A percentile compares a stretch with the other conserved stretches of the same genome.
phyloP scores from a whole-genome alignment of 2,329 filamentous ascomycete genomes.

The Epichloe uncinata region DNA sequence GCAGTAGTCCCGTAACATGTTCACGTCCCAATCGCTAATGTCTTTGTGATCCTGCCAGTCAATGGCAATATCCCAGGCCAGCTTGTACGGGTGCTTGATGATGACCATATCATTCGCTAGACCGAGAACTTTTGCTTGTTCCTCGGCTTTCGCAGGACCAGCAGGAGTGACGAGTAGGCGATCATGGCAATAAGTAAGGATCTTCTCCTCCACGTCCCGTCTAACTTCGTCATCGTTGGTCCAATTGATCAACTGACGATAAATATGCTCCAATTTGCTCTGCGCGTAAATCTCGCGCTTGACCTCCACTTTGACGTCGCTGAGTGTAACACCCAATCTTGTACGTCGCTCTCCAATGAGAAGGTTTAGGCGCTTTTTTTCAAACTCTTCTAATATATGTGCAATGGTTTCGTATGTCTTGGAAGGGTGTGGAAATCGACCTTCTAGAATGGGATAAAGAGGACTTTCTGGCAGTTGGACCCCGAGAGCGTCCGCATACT shows the following conservation, averaged over 20 bases:
- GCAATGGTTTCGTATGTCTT: slow-evolving; percentile 72
- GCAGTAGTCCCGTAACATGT: slow-evolving; percentile 68
- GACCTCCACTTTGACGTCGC: slow-evolving; percentile 73
- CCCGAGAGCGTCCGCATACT: slow-evolving; percentile 65
- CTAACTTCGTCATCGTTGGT: slow-evolving; percentile 72
- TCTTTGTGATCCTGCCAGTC: slow-evolving; percentile 76
- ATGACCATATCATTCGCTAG: slow-evolving; percentile 89
- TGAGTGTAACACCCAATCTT: slow-evolving; percentile 69
- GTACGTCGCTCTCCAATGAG: slow-evolving; percentile 83
- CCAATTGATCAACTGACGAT: slow-evolving; percentile 81
- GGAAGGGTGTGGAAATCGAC: slow-evolving; percentile 65
- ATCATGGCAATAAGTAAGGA: slow-evolving; percentile 71
- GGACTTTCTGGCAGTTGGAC: slow-evolving; percentile 68
- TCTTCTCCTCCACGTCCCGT: slow-evolving; percentile 78
- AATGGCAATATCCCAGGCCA: slow-evolving; percentile 83
- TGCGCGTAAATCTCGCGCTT: slow-evolving; percentile 68
- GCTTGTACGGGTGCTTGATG: slow-evolving; percentile 77
- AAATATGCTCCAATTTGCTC: slow-evolving; percentile 67
- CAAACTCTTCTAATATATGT: slow-evolving; percentile 71
- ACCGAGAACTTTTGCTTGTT: slow-evolving; percentile 60
- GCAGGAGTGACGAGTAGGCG: slow-evolving; percentile 54
- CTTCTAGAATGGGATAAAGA: slow-evolving; percentile 72
- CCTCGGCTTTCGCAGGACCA: slow-evolving; percentile 51
- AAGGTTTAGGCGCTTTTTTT: slow-evolving; percentile 82
- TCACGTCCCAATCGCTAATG: slow-evolving; percentile 63